These are phyloP conservation scores for Vigna trinervia DNA, from an alignment of 306 rosid genomes.

Conservation along the genomic window DNA sequence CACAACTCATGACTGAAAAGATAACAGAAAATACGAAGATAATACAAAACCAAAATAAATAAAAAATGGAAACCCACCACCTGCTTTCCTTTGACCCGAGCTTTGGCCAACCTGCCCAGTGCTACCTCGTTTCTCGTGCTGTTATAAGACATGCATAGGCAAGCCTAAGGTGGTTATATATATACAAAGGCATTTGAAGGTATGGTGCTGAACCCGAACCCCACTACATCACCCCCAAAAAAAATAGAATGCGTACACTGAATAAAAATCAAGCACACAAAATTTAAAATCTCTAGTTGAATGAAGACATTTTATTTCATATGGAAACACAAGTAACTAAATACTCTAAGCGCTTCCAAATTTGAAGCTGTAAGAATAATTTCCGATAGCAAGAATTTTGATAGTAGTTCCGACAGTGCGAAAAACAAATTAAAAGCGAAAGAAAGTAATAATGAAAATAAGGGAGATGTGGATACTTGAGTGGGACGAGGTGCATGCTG, in stretches of 20 bases:
- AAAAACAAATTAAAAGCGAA: neutral
- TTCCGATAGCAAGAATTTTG: neutral
- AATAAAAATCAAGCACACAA: slow-evolving; percentile 44
- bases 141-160: slow-evolving; percentile 70
- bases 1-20: neutral
- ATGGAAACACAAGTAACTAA: slow-evolving; percentile 4
- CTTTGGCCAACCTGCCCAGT: slow-evolving; percentile 63
- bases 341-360: slow-evolving; percentile 43
- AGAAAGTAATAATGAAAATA: slow-evolving; percentile 6
- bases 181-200: slow-evolving; percentile 58
- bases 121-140: slow-evolving; percentile 70
- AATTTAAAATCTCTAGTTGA: neutral
- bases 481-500: slow-evolving; percentile 27
- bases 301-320: slow-evolving; percentile 7
- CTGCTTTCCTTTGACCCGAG: slow-evolving; percentile 54
- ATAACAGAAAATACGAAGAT: neutral
- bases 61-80: slow-evolving; percentile 60
- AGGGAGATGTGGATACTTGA: slow-evolving; percentile 53
- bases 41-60: neutral
- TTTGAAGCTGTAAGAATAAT: slow-evolving; percentile 2
- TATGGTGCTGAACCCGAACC: slow-evolving; percentile 56
- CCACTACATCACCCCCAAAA: slow-evolving; percentile 58
- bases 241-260: slow-evolving; percentile 49
- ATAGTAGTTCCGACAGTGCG: neutral
- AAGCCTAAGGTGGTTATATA: slow-evolving; percentile 71